Percentiles rank a stretch among this genome's conserved stretches.
phyloP scores from a whole-genome alignment of 352 stramenopile genomes.

The Globisporangium sylvaticum region DNA sequence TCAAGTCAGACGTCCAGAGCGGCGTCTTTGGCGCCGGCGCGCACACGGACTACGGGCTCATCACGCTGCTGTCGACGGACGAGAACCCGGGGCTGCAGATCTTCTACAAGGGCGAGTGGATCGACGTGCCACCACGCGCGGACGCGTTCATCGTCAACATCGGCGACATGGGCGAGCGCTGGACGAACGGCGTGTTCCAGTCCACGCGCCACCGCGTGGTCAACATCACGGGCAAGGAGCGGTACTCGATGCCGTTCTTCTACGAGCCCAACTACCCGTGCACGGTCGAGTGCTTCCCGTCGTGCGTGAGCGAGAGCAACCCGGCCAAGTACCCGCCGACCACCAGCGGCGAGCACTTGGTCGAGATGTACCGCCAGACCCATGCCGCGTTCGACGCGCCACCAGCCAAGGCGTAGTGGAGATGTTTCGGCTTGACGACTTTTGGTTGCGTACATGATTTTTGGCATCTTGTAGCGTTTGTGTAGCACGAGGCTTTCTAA shows the following conservation, averaged over 20 bases:
- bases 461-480: background rate
- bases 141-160: slow-evolving; percentile 73
- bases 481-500: background rate
- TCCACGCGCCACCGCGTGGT: slow-evolving; percentile 68
- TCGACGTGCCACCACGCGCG: slow-evolving; percentile 49
- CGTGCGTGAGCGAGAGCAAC: slow-evolving; percentile 42
- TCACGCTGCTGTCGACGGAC: slow-evolving; percentile 69
- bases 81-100: slow-evolving; percentile 57
- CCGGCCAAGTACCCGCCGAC: slow-evolving; percentile 57
- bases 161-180: slow-evolving; percentile 71
- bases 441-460: background rate
- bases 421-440: background rate
- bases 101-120: slow-evolving; percentile 43
- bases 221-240: slow-evolving; percentile 50
- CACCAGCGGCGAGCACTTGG: slow-evolving; percentile 70
- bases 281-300: slow-evolving; percentile 55
- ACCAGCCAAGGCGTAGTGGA: background rate
- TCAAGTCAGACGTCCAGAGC: slow-evolving; percentile 50
- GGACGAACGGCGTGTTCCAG: slow-evolving; percentile 65
- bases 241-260: slow-evolving; percentile 80
- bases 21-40: slow-evolving; percentile 75
- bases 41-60: slow-evolving; percentile 70
- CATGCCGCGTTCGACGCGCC: slow-evolving; percentile 51
- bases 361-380: slow-evolving; percentile 74
- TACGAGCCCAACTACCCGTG: slow-evolving; percentile 76